Conservation (phyloP, 1,284 basidiomycete genomes). For the Gymnopus androsaceus region DNA sequence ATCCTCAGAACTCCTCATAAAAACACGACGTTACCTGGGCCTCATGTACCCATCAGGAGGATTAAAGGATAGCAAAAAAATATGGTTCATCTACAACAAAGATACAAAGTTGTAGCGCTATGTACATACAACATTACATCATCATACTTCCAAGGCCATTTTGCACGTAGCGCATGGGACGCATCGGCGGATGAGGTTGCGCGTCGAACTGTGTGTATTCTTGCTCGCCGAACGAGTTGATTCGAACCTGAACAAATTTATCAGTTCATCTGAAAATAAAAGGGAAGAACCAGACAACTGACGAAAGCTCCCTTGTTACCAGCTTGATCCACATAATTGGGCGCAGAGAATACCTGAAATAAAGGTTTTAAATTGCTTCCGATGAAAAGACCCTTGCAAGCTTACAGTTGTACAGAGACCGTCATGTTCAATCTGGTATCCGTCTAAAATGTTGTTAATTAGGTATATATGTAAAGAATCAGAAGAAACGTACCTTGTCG, state of each 20-base stretch:
- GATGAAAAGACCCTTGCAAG: neutral
- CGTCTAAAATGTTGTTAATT: conserved; percentile 46
- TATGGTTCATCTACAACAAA: no score
- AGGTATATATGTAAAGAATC: neutral
- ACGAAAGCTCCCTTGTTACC: conserved; percentile 84
- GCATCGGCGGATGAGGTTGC: conserved; percentile 85
- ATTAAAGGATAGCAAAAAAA: no score
- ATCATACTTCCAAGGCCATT: conserved; percentile 66
- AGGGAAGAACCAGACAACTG: conserved; percentile 36
- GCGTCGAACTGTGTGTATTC: conserved; percentile 86
- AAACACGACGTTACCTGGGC: no score
- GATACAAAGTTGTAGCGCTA: no score
- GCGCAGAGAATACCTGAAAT: conserved; percentile 75
- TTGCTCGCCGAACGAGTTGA: conserved; percentile 77
- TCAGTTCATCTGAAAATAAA: conserved; percentile 13
- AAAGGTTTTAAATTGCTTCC: conserved; percentile 5
- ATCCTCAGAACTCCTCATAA: no score
- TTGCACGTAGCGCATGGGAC: conserved; percentile 88
- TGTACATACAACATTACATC: no score
- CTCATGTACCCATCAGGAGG: no score
- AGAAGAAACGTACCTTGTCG: conserved; percentile 69
- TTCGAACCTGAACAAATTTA: conserved; percentile 61
- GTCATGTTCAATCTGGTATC: conserved; percentile 88
- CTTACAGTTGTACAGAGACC: conserved; percentile 81
- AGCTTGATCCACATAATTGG: conserved; percentile 83